Evolutionary conservation across 257 asterid species (phyloP).

Genomic region (Nicotiana tomentosiformis): DNA sequence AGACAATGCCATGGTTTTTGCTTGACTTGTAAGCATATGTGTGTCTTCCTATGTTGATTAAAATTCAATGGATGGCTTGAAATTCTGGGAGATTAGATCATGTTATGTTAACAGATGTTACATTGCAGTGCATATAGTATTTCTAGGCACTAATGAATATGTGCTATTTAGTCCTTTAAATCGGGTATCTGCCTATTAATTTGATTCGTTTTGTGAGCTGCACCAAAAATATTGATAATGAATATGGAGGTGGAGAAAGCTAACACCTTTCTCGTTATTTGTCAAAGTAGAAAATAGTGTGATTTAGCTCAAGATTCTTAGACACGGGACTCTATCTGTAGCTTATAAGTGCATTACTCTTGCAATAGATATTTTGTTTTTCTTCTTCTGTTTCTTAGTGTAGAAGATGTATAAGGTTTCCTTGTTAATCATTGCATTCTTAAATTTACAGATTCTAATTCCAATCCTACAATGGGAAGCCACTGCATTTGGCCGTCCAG

Average conservation of each 20-base stretch:
- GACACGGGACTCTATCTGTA: neutral
- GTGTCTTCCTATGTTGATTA: neutral
- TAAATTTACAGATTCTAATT: slow-evolving; percentile 4
- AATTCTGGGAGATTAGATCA: neutral
- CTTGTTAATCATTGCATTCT: slow-evolving; percentile 1
- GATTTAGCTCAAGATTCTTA: neutral
- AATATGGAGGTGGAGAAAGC: neutral
- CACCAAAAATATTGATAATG: neutral
- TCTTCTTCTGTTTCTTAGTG: neutral
- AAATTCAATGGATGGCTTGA: neutral
- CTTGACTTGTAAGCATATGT: neutral
- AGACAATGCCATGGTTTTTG: neutral
- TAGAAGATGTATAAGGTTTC: neutral
- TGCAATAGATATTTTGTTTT: neutral
- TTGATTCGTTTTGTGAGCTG: neutral
- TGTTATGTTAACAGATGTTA: too few relatives aligned
- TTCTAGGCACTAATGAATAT: too few relatives aligned
- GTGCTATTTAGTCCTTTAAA: neutral
- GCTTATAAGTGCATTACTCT: neutral
- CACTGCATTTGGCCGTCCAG: slow-evolving; percentile 24
- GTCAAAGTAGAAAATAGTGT: neutral
- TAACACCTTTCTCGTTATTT: neutral
- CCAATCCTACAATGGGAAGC: slow-evolving; percentile 33
- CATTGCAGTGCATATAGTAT: too few relatives aligned
- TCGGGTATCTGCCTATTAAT: neutral